Conservation (phyloP, 2,329 filamentous ascomycete species). For the Nothopassalora personata region DNA sequence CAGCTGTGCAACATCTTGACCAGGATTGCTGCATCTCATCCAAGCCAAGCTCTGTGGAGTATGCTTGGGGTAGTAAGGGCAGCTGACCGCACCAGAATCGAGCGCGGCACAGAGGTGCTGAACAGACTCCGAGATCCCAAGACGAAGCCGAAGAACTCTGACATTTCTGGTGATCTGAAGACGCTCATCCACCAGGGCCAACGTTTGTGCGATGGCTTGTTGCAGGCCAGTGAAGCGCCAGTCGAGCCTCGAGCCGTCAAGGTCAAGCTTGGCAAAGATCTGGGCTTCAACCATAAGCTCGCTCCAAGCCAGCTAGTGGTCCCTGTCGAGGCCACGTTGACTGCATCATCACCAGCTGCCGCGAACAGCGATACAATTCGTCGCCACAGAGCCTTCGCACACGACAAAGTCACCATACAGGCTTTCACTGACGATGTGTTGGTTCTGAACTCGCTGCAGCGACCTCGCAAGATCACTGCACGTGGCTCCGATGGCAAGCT, state of each 20-base stretch:
- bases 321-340: slow-evolving; percentile 78
- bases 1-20: slow-evolving; percentile 73
- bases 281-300: slow-evolving; percentile 77
- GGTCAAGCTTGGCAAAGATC: slow-evolving; percentile 70
- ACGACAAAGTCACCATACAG: slow-evolving; percentile 76
- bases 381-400: slow-evolving; percentile 76
- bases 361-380: slow-evolving; percentile 65
- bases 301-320: slow-evolving; percentile 83
- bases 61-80: slow-evolving; percentile 82
- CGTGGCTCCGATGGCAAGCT: slow-evolving; percentile 81
- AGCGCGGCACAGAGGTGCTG: slow-evolving; percentile 42
- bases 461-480: slow-evolving; percentile 82
- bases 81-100: slow-evolving; percentile 62
- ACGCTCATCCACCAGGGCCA: slow-evolving; percentile 71
- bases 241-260: slow-evolving; percentile 64
- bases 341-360: slow-evolving; percentile 68
- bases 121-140: slow-evolving; percentile 44
- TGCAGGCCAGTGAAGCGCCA: slow-evolving; percentile 74
- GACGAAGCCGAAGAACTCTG: slow-evolving; percentile 53
- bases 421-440: slow-evolving; percentile 81
- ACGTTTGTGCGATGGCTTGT: slow-evolving; percentile 73
- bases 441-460: slow-evolving; percentile 84
- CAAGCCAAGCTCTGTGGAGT: slow-evolving; percentile 87
- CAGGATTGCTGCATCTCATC: slow-evolving; percentile 80
- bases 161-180: slow-evolving; percentile 56